phyloP scores from a whole-genome alignment of 2,329 filamentous ascomycete genomes.

The Fusarium decemcellulare region DNA sequence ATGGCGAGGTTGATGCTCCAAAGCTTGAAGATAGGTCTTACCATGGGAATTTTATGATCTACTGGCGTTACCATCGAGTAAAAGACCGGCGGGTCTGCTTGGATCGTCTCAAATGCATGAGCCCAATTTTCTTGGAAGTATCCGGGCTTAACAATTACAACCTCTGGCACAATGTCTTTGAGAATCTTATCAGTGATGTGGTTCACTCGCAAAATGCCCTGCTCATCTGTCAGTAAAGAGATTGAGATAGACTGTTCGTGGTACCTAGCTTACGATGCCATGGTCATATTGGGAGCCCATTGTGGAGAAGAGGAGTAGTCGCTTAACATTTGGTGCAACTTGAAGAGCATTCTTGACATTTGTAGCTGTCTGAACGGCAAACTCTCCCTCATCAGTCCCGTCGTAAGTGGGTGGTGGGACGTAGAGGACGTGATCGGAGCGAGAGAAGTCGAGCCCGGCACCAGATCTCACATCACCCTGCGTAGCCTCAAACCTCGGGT shows the following conservation, averaged over 20 bases:
- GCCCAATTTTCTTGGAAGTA: conserved; percentile 45
- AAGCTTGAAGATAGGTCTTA: conserved; percentile 2
- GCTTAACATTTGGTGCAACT: conserved; percentile 27
- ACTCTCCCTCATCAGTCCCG: conserved; percentile 42
- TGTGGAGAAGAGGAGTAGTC: conserved; percentile 48
- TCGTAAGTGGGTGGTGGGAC: conserved; percentile 50
- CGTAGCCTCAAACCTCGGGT: conserved; percentile 48
- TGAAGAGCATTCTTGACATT: conserved; percentile 38
- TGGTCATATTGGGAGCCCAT: conserved; percentile 49
- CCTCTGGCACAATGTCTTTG: conserved; percentile 37
- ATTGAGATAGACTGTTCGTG: neutral
- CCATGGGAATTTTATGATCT: conserved; percentile 52
- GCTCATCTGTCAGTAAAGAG: neutral
- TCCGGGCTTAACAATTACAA: conserved; percentile 35
- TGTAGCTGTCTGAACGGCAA: conserved; percentile 37
- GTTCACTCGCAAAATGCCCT: conserved; percentile 48
- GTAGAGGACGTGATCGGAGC: conserved; percentile 51
- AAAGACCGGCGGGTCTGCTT: conserved; percentile 42
- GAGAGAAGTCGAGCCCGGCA: conserved; percentile 45
- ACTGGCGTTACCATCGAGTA: conserved; percentile 46
- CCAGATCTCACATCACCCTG: conserved; percentile 50
- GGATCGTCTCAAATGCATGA: conserved; percentile 33
- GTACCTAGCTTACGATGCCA: conserved; percentile 45
- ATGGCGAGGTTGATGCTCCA: rapidly evolving
- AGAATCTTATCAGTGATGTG: conserved; percentile 40